These are phyloP conservation scores for Nicotiana knightiana DNA, from an alignment of 257 asterid genomes.

Conservation along the genomic window DNA sequence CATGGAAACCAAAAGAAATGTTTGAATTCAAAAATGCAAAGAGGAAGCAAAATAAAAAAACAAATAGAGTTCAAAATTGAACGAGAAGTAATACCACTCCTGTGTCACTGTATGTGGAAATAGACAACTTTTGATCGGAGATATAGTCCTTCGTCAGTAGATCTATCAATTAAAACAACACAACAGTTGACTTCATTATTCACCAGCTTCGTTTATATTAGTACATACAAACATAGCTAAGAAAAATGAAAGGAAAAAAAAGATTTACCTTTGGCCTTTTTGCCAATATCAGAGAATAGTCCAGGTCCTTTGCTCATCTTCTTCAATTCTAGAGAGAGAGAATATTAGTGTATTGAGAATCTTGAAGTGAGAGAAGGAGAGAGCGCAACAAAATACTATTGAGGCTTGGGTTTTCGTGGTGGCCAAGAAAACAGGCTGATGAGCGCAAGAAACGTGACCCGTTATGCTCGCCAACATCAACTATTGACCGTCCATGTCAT, in stretches of 20 bases:
- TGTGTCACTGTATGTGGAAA: conserved; percentile 63
- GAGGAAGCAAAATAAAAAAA: not conserved
- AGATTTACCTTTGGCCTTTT: conserved; percentile 74
- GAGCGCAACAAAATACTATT: not conserved
- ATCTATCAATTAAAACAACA: conserved; percentile 33
- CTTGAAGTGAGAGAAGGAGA: not conserved
- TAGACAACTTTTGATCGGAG: conserved; percentile 80
- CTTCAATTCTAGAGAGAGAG: not conserved
- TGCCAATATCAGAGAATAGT: conserved; percentile 87
- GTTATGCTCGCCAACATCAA: conserved; percentile 2
- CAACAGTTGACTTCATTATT: not conserved
- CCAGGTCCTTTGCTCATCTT: conserved; percentile 90
- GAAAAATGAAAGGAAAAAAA: not conserved
- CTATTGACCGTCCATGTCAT: not conserved
- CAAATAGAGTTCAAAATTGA: not conserved
- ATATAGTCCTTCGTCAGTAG: conserved; percentile 82
- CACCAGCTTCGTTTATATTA: not conserved
- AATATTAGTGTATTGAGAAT: not conserved
- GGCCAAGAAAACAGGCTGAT: not conserved
- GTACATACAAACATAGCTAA: not conserved
- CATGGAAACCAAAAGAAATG: not conserved
- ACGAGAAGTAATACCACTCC: conserved; percentile 58
- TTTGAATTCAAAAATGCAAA: not conserved
- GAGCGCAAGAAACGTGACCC: not conserved
- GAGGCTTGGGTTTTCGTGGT: not conserved